phyloP scores from a whole-genome alignment of 108 stramenopile genomes.

The Cyclostephanos tholiformis region DNA sequence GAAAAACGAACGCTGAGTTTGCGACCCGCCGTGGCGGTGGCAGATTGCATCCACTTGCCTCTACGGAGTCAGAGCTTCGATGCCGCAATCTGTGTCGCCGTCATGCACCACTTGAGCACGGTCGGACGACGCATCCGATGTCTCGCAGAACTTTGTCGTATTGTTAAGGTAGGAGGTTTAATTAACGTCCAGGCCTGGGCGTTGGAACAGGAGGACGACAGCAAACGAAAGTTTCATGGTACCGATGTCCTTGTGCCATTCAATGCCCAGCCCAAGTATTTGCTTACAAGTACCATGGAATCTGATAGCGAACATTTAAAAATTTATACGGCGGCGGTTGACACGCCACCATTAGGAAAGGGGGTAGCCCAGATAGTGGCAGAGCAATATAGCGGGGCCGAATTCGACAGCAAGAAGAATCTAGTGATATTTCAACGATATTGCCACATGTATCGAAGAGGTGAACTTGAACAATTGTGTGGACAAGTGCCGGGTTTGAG shows the following conservation, averaged over 20 bases:
- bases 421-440: conserved; percentile 95
- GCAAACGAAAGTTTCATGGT: conserved; percentile 82
- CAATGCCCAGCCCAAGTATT: conserved; percentile 90
- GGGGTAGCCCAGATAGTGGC: conserved; percentile 78
- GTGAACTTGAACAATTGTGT: conserved; percentile 91
- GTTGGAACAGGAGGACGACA: conserved; percentile 86
- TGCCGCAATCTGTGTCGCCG: conserved; percentile 97
- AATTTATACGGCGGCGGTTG: conserved; percentile 2
- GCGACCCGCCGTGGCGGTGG: conserved; percentile 84
- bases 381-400: conserved; percentile 74
- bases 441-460: conserved; percentile 95
- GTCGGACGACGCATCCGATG: conserved; percentile 79
- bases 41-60: conserved; percentile 91
- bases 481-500: conserved; percentile 49
- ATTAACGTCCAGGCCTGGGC: conserved; percentile 98
- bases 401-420: conserved; percentile 83
- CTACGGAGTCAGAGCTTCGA: conserved; percentile 82
- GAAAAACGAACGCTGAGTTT: conserved; percentile 55
- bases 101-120: conserved; percentile 97
- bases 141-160: conserved; percentile 82
- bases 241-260: conserved; percentile 97
- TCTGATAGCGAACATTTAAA: conserved; percentile 10
- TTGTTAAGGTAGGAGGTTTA: conserved; percentile 83
- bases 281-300: conserved; percentile 43
- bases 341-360: conserved; percentile 36